Conservation (phyloP, 805 yeast genomes). For the Wickerhamiella domercqiae region DNA sequence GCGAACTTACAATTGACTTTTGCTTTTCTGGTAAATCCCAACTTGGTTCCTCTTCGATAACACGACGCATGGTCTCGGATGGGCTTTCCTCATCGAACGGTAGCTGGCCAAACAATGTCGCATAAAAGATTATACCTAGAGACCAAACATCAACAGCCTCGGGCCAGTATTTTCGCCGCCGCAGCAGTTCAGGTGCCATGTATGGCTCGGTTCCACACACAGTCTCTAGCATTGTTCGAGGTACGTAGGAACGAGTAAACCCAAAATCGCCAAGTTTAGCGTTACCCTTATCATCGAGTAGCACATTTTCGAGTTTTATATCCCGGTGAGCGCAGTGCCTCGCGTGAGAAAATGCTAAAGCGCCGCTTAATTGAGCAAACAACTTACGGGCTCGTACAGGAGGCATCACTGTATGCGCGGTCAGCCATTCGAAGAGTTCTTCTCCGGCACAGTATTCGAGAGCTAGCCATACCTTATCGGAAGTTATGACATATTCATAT, state of each 20-base stretch:
- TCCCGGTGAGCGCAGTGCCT: conserved; percentile 74
- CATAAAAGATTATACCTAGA: conserved; percentile 73
- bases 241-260: conserved; percentile 63
- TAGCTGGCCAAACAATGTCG: conserved; percentile 71
- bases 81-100: conserved; percentile 83
- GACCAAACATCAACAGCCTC: conserved; percentile 79
- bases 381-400: conserved; percentile 17
- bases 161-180: conserved; percentile 59
- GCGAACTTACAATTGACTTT: conserved; percentile 19
- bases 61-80: conserved; percentile 39
- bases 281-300: conserved; percentile 65
- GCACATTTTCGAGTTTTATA: conserved; percentile 55
- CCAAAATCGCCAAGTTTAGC: conserved; percentile 88
- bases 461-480: conserved; percentile 68
- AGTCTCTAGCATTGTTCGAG: conserved; percentile 49
- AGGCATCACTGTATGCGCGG: conserved; percentile 19
- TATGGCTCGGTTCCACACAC: conserved; percentile 90
- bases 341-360: conserved; percentile 59
- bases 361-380: conserved; percentile 41
- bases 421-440: conserved; percentile 25
- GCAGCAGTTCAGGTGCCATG: conserved; percentile 88
- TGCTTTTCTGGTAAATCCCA: conserved; percentile 23
- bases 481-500: conserved; percentile 76
- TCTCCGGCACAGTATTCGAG: conserved; percentile 65
- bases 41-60: conserved; percentile 54